Base-by-base conservation (phyloP, 108 stramenopile species). In the Ochromonas danica region DNA sequence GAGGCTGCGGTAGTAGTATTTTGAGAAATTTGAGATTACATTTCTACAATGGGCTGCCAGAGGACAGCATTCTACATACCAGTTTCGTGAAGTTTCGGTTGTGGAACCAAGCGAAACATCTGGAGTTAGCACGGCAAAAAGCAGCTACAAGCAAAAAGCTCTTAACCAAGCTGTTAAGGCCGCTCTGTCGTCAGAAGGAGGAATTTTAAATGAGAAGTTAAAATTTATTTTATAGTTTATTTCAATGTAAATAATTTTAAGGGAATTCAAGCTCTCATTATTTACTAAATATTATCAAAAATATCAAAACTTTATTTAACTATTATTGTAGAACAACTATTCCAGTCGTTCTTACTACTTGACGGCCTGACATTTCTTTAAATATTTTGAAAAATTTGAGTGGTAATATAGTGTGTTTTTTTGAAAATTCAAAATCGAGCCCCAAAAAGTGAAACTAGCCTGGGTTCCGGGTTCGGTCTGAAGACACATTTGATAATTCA, bases 191-290 rank as follows among this genome's bases (percentile, higher is more conserved):
- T 57, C 51, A 57, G 51, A 57, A 57, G 51, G 51, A 57, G 51
- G 51, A 57, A 57, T 57, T 57, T 57, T 57, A 57, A 57, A 57
- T 57, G 51, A 57, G 51, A 57, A 57, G 51, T 57, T 57, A 57
- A 57, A 57, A 57, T 57, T 57, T 57, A 57, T 57, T 57, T 57
- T 57, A 57, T 57, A 57, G 51, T 57, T 57, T 57, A 57, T 57
- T 57, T 57, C 51, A 57, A 57, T 57, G 51, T 57, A 57, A 57
- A 57, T 57, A 57, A 57, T 57, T 57, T 57, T 57, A 57, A 57
- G 51, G 51, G 51, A 57, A 57, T 57, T 57, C 51, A 57, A 57
- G 51, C 51, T 57, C 51, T 57, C 51, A 57, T 57, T 57, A 57
- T 57, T 57, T 57, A 57, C 51, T 57, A 57, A 57, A 57, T 57